Conservation (phyloP, 306 rosid genomes). For the Vigna angularis region DNA sequence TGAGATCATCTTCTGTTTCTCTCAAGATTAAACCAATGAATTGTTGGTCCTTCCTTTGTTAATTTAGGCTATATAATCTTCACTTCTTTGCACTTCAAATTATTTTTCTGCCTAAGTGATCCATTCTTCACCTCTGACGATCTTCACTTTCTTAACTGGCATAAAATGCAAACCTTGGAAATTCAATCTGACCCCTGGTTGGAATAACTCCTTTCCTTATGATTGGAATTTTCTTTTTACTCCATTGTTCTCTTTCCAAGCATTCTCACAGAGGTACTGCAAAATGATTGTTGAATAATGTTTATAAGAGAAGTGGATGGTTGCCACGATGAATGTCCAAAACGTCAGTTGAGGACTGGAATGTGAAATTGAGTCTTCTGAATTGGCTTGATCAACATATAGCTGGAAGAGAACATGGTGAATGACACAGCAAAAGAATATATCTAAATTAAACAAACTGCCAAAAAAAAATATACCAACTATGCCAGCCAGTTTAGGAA, state of each 20-base stretch:
- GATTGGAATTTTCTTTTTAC: not conserved
- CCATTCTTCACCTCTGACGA: not conserved
- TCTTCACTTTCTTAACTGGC: constrained; percentile 20
- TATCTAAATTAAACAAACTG: not conserved
- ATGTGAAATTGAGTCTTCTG: not conserved
- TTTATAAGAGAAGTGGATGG: not conserved
- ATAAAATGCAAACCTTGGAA: not conserved
- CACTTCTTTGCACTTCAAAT: not conserved
- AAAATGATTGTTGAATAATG: not conserved
- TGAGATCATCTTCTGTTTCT: not conserved
- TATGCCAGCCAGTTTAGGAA: not conserved
- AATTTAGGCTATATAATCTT: not conserved
- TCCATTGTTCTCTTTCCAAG: not conserved
- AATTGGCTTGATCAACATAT: not conserved
- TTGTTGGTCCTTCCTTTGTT: not conserved
- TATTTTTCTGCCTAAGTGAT: not conserved
- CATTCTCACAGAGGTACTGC: not conserved
- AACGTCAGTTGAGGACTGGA: not conserved
- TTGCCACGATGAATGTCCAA: not conserved
- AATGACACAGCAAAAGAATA: not conserved
- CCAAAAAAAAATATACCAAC: not conserved
- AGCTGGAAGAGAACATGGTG: not conserved
- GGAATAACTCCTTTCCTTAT: not conserved
- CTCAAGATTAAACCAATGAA: not conserved
- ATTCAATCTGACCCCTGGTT: not conserved